Conservation (phyloP, 805 yeast species). For the Nakazawaea ambrosiae region DNA sequence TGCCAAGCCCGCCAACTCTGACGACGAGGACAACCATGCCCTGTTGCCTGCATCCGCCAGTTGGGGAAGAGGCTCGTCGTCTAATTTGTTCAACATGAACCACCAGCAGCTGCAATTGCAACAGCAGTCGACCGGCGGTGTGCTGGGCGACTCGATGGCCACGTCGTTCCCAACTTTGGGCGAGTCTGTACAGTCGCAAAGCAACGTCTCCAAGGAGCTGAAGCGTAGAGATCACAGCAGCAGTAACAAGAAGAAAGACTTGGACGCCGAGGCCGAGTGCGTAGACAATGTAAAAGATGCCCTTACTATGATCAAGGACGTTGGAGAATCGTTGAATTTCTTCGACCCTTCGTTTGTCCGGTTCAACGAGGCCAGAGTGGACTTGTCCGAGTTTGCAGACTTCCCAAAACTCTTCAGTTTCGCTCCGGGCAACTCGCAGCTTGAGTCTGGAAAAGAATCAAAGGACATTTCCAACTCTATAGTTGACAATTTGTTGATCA, state of each 20-base stretch:
- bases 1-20: neutral
- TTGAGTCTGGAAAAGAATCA: neutral
- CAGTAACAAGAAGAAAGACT: neutral
- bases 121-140: constrained; percentile 1
- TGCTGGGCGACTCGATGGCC: constrained; percentile 15
- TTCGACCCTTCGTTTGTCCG: constrained; percentile 8
- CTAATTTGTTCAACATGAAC: constrained; percentile 9
- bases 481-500: constrained; percentile 7
- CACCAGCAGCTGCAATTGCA: constrained; percentile 5
- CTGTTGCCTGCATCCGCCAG: constrained; percentile 63
- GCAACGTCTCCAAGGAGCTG: constrained; percentile 18
- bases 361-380: neutral
- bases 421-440: neutral
- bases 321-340: constrained; percentile 3
- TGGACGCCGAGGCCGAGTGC: neutral
- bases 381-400: neutral
- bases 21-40: constrained; percentile 30
- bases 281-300: constrained; percentile 3
- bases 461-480: constrained; percentile 1
- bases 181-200: constrained; percentile 25
- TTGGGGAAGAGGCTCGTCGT: constrained; percentile 40
- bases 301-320: neutral
- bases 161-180: constrained; percentile 59
- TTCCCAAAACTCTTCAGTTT: constrained; percentile 7
- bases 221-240: constrained; percentile 15